These are phyloP conservation scores for Penicillium paxilli DNA, from an alignment of 495 filamentous ascomycete species.

Conservation along the genomic window DNA sequence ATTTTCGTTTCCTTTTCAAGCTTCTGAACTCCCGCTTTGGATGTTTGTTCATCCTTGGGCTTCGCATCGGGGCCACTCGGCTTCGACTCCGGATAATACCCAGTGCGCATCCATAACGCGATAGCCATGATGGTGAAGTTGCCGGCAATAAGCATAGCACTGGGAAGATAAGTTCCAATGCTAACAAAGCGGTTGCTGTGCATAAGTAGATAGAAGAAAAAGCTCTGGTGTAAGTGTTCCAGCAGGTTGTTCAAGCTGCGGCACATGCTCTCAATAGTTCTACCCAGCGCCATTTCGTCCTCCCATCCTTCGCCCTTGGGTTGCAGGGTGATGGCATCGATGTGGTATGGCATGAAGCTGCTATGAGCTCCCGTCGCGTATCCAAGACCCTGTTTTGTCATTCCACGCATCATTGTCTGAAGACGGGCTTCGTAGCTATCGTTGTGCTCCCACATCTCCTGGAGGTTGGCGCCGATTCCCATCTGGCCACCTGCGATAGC, in stretches of 20 bases:
- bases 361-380: constrained; percentile 90
- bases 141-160: constrained; percentile 90
- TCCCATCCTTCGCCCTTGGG: constrained; percentile 90
- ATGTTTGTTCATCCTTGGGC: constrained; percentile 23
- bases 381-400: constrained; percentile 88
- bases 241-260: constrained; percentile 93
- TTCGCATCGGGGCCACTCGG: constrained; percentile 6
- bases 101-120: constrained; percentile 85
- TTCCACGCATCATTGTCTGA: constrained; percentile 86
- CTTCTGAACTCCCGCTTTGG: constrained; percentile 18
- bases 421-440: constrained; percentile 82
- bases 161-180: constrained; percentile 95
- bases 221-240: constrained; percentile 96
- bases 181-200: constrained; percentile 89
- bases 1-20: constrained; percentile 18
- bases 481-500: constrained; percentile 88
- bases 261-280: constrained; percentile 85
- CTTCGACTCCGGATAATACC: constrained; percentile 42
- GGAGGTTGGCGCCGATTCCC: constrained; percentile 78
- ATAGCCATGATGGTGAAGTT: constrained; percentile 97
- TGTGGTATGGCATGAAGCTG: constrained; percentile 95
- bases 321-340: constrained; percentile 92
- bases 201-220: constrained; percentile 98
- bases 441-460: constrained; percentile 83
- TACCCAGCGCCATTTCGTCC: constrained; percentile 92